A percentile compares a stretch with the other conserved stretches of the same genome.
phyloP scores from a whole-genome alignment of 2,329 filamentous ascomycete genomes.

The Nannizzia gypsea region DNA sequence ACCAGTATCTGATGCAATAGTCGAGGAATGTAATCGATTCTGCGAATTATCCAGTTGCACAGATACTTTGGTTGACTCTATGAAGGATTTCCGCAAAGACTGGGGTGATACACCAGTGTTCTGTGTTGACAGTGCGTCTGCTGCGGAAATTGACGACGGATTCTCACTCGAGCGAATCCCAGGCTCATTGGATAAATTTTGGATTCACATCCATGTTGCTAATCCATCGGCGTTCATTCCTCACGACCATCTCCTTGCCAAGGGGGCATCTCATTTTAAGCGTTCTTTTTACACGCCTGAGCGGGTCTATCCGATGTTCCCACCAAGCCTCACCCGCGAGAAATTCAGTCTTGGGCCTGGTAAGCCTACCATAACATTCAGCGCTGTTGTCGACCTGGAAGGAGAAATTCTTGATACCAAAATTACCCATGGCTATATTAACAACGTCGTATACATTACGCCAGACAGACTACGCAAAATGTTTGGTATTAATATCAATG shows the following conservation, averaged over 20 bases:
- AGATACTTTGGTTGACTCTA: conserved; percentile 38
- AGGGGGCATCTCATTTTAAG: conserved; percentile 44
- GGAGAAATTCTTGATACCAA: conserved; percentile 45
- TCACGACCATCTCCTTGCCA: conserved; percentile 39
- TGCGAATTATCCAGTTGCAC: conserved; percentile 17
- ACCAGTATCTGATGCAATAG: conserved; percentile 21
- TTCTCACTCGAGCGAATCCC: conserved; percentile 45
- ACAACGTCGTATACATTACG: conserved; percentile 45
- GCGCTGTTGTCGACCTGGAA: conserved; percentile 41
- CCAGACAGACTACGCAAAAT: conserved; percentile 31
- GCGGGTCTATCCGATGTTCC: conserved; percentile 46
- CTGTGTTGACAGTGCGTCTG: conserved; percentile 45
- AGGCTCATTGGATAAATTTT: conserved; percentile 37
- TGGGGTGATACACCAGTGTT: conserved; percentile 47
- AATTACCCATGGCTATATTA: conserved; percentile 42
- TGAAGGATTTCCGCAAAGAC: conserved; percentile 46
- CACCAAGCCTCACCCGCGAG: conserved; percentile 35
- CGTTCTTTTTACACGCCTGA: conserved; percentile 45
- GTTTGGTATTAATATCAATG: conserved; percentile 22
- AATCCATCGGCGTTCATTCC: conserved; percentile 53
- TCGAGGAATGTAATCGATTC: conserved; percentile 22
- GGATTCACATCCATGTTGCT: conserved; percentile 52
- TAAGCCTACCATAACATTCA: conserved; percentile 51
- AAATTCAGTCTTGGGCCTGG: conserved; percentile 44
- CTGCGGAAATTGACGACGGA: conserved; percentile 52